Evolutionary conservation across 495 filamentous ascomycete species (phyloP), one percentile per base, ranked within the genome.

Genomic region (Penicillium cataractarum): DNA sequence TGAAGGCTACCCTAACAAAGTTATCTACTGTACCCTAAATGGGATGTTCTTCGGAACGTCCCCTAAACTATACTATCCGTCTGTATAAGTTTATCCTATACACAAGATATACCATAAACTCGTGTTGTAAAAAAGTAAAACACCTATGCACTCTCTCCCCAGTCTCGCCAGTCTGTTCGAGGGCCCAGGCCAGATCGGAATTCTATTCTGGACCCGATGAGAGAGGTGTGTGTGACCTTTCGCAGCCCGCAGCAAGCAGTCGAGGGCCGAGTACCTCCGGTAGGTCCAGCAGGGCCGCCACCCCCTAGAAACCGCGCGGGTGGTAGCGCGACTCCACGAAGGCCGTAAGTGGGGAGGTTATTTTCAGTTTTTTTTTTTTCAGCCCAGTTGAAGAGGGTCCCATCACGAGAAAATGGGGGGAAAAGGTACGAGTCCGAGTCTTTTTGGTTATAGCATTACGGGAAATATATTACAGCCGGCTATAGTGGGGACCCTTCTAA

Each of bases 301-400:
- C 74, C 75, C 75, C 75, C 73, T 76, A 71, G 71, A 75, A 71
- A 73, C 68, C 68, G 70, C 66, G 65, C 67, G 62, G 65, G 65
- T 60, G 69, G 69, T 70, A 75, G 69, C 66, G 70, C 64, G 59
- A 67, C 58, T 63, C 62, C 64, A 62, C 65, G 67, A 64, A 65
- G 63, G 21, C 15, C 21, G 40, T 65, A 33, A 42, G 42, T 68
- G 55, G 61, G 55, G 57, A 59, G 53, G 59, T 58, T 32, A 49
- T 46, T 24, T 46, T 46, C 42, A 0, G 19, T 24, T 17, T 40
- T 40, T 40, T 40, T 40, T 40, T 58, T 57, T 62, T 65, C 49
- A 51, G 53, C 57, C 49, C 52, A 24, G 39, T 58, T 52, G 59
- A n/a, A n/a, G n/a, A n/a, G n/a, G 46, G 46, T 24, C 46, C 46